Evolutionary conservation across 306 rosid genomes (phyloP).

Genomic region (Morella rubra): DNA sequence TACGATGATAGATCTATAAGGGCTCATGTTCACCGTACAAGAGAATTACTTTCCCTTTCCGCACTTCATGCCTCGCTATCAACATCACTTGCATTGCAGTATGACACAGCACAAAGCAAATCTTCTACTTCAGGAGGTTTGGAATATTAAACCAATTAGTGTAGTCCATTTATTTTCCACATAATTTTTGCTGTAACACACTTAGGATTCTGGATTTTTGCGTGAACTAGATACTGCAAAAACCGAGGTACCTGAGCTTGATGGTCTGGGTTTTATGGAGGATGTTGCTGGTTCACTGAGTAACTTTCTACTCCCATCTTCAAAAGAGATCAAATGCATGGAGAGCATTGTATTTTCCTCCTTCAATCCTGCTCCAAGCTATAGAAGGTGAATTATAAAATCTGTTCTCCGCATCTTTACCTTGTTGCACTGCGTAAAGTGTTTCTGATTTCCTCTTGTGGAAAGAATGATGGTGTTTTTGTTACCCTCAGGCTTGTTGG

Average conservation of each 20-base stretch:
- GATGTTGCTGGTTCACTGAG: slow-evolving; percentile 85
- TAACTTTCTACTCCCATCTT: slow-evolving; percentile 67
- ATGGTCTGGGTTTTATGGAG: slow-evolving; percentile 94
- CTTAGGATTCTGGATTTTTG: slow-evolving; percentile 34
- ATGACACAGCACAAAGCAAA: slow-evolving; percentile 69
- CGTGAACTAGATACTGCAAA: slow-evolving; percentile 51
- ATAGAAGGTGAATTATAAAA: slow-evolving; percentile 64
- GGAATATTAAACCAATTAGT: slow-evolving; percentile 21
- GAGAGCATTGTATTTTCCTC: slow-evolving; percentile 95
- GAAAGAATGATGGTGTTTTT: slow-evolving; percentile 23
- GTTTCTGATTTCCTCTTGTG: background rate
- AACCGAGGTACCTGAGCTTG: slow-evolving; percentile 78
- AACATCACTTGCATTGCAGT: slow-evolving; percentile 93
- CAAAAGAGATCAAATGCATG: slow-evolving; percentile 74
- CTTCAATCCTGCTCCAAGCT: slow-evolving; percentile 96
- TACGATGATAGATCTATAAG: slow-evolving; percentile 98
- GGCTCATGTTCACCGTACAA: slow-evolving; percentile 94
- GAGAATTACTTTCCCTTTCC: slow-evolving; percentile 92
- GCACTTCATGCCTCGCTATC: slow-evolving; percentile 88
- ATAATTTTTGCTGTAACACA: slow-evolving; percentile 12
- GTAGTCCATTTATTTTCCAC: background rate
- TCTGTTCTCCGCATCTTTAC: slow-evolving; percentile 15
- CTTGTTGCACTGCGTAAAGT: slow-evolving; percentile 11
- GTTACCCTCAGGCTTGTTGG: slow-evolving; percentile 77
- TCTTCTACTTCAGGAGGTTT: slow-evolving; percentile 73